phyloP scores from a whole-genome alignment of 2,329 filamentous ascomycete genomes.

The Fusarium luffae region DNA sequence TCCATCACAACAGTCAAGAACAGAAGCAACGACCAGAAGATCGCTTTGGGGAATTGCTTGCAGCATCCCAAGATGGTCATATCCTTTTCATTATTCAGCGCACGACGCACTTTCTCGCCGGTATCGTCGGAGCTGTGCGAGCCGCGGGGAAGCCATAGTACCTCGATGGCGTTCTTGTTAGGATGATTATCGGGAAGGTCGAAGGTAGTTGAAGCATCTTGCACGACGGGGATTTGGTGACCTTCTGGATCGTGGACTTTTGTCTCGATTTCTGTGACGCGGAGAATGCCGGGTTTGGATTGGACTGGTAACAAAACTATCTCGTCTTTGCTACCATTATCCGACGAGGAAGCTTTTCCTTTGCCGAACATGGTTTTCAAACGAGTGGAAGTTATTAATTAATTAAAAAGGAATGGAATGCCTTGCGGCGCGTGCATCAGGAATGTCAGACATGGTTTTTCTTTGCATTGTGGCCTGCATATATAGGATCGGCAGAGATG shows the following conservation, averaged over 20 bases:
- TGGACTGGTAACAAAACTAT: conserved; percentile 32
- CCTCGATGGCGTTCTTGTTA: conserved; percentile 24
- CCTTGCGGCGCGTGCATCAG: conserved; percentile 24
- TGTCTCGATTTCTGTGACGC: conserved; percentile 36
- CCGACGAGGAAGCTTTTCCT: conserved; percentile 29
- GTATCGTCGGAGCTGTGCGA: conserved; percentile 39
- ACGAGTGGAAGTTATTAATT: neutral
- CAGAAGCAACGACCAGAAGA: conserved; percentile 34
- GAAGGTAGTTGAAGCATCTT: conserved; percentile 17
- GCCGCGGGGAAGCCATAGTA: conserved; percentile 36
- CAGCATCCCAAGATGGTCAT: conserved; percentile 32
- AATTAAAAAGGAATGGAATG: conserved; percentile 34
- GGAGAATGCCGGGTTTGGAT: conserved; percentile 29
- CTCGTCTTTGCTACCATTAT: conserved; percentile 36
- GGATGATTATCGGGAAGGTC: conserved; percentile 31
- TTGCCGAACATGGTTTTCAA: conserved; percentile 29
- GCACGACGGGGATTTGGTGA: neutral
- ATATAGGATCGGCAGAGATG: conserved; percentile 23
- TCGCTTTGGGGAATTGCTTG: conserved; percentile 36
- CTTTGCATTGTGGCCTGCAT: conserved; percentile 16
- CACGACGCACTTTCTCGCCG: conserved; percentile 34
- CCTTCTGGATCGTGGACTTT: conserved; percentile 26
- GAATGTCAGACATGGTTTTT: neutral
- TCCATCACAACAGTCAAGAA: conserved; percentile 43
- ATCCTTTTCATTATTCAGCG: conserved; percentile 34